Conservation (phyloP, 2,329 filamentous ascomycete genomes). For the Nemania serpens region DNA sequence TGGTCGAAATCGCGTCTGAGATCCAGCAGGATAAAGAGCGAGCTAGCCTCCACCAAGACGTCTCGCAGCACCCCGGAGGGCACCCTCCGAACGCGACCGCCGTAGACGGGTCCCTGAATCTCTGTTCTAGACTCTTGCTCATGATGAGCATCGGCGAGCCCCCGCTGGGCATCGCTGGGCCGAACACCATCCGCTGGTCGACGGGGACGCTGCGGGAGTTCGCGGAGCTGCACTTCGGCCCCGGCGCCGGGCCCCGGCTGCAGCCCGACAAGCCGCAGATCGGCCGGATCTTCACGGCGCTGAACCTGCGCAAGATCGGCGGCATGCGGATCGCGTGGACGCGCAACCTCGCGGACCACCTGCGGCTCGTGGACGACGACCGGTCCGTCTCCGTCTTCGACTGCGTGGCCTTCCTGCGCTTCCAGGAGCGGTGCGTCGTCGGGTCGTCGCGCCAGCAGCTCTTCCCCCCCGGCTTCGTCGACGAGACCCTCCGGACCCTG, state of each 20-base stretch:
- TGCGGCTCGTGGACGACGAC: slow-evolving; percentile 44
- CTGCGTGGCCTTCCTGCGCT: slow-evolving; percentile 43
- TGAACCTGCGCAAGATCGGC: slow-evolving; percentile 38
- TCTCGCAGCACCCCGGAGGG: slow-evolving; percentile 7
- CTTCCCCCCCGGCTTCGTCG: slow-evolving; percentile 39
- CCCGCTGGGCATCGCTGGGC: slow-evolving; percentile 14
- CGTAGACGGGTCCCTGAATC: slow-evolving; percentile 20
- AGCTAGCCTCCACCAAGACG: slow-evolving; percentile 2
- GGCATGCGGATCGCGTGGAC: slow-evolving; percentile 44
- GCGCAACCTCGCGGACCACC: slow-evolving; percentile 45
- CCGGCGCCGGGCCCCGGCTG: not conserved
- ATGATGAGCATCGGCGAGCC: slow-evolving; percentile 27
- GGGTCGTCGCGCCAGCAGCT: slow-evolving; percentile 20
- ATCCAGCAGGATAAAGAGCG: slow-evolving; percentile 19
- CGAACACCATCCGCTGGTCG: slow-evolving; percentile 18
- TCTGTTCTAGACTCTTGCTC: slow-evolving; percentile 21
- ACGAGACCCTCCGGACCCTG: slow-evolving; percentile 45
- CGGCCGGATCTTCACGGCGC: slow-evolving; percentile 31
- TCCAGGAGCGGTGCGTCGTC: slow-evolving; percentile 20
- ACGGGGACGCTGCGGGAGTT: slow-evolving; percentile 17
- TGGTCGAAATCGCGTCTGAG: slow-evolving; percentile 9
- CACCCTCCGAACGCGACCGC: not conserved
- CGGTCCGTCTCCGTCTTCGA: slow-evolving; percentile 45
- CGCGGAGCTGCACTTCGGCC: slow-evolving; percentile 11
- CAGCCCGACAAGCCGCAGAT: slow-evolving; percentile 28